A percentile compares a stretch with the other conserved stretches of the same genome.
Evolutionary conservation across 371 early-diverging fungal species (phyloP).

Genomic region (Apophysomyces ossiformis): DNA sequence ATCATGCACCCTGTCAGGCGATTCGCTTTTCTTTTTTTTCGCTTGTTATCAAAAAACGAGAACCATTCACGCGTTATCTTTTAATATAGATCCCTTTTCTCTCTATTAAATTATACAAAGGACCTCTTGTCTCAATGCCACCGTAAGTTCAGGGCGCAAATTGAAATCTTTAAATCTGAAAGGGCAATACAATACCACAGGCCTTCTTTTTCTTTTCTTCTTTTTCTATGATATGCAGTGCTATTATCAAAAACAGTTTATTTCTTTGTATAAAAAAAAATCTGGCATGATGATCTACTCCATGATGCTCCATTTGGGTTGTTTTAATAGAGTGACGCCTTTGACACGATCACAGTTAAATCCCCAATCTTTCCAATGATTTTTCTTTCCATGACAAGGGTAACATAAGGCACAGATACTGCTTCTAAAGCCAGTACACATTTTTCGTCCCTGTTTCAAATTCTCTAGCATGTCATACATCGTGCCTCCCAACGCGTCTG

Average conservation of each 20-base stretch:
- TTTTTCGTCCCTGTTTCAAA: slow-evolving; percentile 43
- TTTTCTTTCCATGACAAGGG: slow-evolving; percentile 59
- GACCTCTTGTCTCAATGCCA: too few relatives aligned
- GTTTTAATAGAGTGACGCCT: slow-evolving; percentile 53
- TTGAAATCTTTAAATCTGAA: too few relatives aligned
- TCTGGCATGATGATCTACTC: slow-evolving; percentile 24
- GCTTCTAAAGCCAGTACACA: slow-evolving; percentile 49
- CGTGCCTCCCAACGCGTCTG: slow-evolving; percentile 58
- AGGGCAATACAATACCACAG: too few relatives aligned
- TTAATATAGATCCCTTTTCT: too few relatives aligned
- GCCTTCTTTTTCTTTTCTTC: background rate
- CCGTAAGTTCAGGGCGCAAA: too few relatives aligned
- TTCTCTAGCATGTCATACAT: slow-evolving; percentile 63
- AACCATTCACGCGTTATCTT: too few relatives aligned
- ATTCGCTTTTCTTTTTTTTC: too few relatives aligned
- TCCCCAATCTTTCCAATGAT: slow-evolving; percentile 64
- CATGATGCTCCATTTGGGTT: slow-evolving; percentile 40
- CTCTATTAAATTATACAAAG: too few relatives aligned
- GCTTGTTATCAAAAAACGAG: too few relatives aligned
- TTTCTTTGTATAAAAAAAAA: background rate
- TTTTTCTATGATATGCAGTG: background rate
- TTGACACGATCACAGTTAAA: slow-evolving; percentile 63
- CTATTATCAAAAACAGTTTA: too few relatives aligned
- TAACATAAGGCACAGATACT: slow-evolving; percentile 61
- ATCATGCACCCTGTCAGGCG: too few relatives aligned